These are phyloP conservation scores for Sphagnum contortum DNA, from an alignment of 225 moss, liverwort and hornwort species.

Conservation along the genomic window DNA sequence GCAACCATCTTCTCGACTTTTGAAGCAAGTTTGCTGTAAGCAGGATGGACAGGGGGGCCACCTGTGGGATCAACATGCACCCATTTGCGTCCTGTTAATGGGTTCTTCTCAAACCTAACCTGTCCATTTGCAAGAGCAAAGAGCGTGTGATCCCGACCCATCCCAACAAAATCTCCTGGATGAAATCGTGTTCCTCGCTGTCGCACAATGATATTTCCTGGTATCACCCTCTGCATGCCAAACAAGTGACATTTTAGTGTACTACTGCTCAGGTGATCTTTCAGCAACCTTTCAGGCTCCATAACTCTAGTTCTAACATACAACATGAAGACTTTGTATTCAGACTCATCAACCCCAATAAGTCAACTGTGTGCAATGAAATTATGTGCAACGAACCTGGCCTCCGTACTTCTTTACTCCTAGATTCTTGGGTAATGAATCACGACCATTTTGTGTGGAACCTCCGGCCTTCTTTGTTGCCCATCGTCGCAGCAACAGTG, in stretches of 20 bases:
- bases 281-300: too few relatives aligned
- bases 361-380: too few relatives aligned
- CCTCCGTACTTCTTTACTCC: constrained; percentile 88
- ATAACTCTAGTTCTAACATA: too few relatives aligned
- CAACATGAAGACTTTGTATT: too few relatives aligned
- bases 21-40: constrained; percentile 18
- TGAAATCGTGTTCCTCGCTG: constrained; percentile 82
- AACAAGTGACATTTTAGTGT: too few relatives aligned
- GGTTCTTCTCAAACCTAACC: constrained; percentile 66
- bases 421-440: constrained; percentile 71
- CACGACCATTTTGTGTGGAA: constrained; percentile 78
- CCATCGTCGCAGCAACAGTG: constrained; percentile 59
- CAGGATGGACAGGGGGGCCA: constrained; percentile 63
- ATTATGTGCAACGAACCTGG: constrained; percentile 33
- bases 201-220: constrained; percentile 86
- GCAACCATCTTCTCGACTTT: constrained; percentile 4
- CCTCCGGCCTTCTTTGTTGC: constrained; percentile 94
- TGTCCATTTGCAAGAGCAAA: constrained; percentile 60
- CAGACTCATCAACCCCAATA: too few relatives aligned
- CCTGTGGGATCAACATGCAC: constrained; percentile 71
- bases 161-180: constrained; percentile 69
- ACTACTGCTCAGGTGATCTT: too few relatives aligned
- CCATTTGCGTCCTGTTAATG: constrained; percentile 58
- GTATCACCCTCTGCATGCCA: constrained; percentile 55
- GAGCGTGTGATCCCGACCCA: constrained; percentile 73